Evolutionary conservation across 306 rosid genomes (phyloP).

Genomic region (Dalbergia oliveri): DNA sequence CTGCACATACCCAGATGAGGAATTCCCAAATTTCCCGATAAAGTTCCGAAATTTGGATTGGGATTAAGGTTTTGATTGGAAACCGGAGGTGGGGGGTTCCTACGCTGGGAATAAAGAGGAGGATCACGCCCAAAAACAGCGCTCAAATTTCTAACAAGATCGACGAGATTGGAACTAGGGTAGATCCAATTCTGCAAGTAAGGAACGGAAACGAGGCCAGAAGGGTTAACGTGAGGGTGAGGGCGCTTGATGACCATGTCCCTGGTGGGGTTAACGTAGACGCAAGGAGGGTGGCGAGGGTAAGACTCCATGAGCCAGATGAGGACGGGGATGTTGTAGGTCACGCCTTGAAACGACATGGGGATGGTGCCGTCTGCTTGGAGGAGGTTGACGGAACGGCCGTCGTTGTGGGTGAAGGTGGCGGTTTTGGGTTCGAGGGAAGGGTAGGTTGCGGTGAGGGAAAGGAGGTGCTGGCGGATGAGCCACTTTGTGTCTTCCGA

Average conservation of each 20-base stretch:
- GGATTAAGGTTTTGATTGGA: conserved; percentile 23
- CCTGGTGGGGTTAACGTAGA: conserved; percentile 89
- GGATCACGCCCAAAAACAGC: conserved; percentile 74
- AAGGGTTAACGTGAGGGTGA: conserved; percentile 80
- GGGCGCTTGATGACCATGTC: conserved; percentile 96
- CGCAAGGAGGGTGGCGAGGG: conserved; percentile 91
- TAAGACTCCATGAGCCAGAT: conserved; percentile 95
- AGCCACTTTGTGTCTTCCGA: conserved; percentile 88
- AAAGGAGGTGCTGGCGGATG: conserved; percentile 84
- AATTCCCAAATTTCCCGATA: conserved; percentile 46
- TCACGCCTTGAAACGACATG: conserved; percentile 70
- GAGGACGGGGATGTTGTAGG: conserved; percentile 90
- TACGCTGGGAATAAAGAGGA: conserved; percentile 85
- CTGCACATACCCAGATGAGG: conserved; percentile 55
- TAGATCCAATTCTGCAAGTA: conserved; percentile 81
- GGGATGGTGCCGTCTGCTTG: conserved; percentile 94
- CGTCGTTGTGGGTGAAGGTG: conserved; percentile 91
- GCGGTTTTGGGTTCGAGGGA: conserved; percentile 92
- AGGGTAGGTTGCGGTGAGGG: conserved; percentile 65
- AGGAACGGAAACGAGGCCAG: conserved; percentile 78
- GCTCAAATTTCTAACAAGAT: conserved; percentile 63
- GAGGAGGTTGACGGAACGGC: conserved; percentile 90
- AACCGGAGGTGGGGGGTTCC: conserved; percentile 49
- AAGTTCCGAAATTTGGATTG: conserved; percentile 30
- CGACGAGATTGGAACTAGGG: conserved; percentile 81